These are phyloP conservation scores for Trichoderma koningiopsis DNA, from an alignment of 2,329 filamentous ascomycete species.

Conservation along the genomic window DNA sequence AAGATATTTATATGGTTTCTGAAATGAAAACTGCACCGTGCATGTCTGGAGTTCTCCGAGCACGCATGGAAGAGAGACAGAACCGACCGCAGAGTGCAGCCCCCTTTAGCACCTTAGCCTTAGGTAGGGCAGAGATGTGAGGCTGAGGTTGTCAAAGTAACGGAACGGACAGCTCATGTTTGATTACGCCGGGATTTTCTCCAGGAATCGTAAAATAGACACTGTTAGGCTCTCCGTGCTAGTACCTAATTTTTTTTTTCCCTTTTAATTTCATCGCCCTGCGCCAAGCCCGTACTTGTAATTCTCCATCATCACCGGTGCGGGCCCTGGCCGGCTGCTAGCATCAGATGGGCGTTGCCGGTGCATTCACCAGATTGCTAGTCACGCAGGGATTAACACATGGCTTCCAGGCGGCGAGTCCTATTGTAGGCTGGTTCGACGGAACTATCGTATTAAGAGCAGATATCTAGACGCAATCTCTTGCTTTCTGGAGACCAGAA, in stretches of 20 bases:
- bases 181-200: not conserved
- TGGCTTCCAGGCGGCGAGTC: not conserved
- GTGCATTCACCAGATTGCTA: not conserved
- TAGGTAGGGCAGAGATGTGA: not conserved
- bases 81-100: not conserved
- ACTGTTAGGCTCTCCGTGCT: not conserved
- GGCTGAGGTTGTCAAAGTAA: not conserved
- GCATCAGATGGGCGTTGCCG: not conserved
- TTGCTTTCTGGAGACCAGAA: not conserved
- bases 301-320: not conserved
- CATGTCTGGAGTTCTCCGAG: not conserved
- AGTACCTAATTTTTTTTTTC: not conserved
- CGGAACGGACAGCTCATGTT: not conserved
- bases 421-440: not conserved
- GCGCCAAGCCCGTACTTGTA: not conserved
- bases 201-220: not conserved
- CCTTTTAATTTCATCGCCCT: not conserved
- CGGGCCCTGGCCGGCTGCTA: not conserved
- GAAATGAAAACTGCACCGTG: slow-evolving; percentile 5
- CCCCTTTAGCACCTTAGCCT: not conserved
- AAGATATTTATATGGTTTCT: not conserved
- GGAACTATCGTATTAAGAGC: not conserved
- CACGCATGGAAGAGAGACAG: not conserved
- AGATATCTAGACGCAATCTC: not conserved
- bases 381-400: not conserved